Conservation (phyloP, 768 basidiomycete genomes). For the Boletus vermiculosoides region DNA sequence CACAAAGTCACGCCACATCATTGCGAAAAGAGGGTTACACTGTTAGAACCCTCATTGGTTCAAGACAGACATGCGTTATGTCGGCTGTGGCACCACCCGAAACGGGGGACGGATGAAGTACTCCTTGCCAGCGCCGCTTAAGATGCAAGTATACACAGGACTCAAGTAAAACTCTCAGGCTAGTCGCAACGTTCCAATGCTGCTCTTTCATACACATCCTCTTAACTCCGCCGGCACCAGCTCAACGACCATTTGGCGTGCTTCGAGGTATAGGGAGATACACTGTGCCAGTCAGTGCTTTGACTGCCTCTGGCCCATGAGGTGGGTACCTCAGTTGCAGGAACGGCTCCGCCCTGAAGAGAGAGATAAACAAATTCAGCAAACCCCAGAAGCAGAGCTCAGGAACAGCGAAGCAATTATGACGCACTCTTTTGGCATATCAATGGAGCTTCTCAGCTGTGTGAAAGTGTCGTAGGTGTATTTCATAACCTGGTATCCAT, state of each 20-base stretch:
- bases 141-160: not conserved
- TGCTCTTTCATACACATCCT: not conserved
- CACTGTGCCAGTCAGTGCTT: slow-evolving; percentile 8
- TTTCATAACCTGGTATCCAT: slow-evolving; percentile 53
- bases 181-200: not conserved
- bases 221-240: not conserved
- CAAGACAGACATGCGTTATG: not conserved
- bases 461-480: slow-evolving; percentile 57
- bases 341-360: slow-evolving; percentile 22
- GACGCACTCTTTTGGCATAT: slow-evolving; percentile 57
- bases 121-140: not conserved
- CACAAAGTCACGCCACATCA: not conserved
- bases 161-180: not conserved
- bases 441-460: slow-evolving; percentile 46
- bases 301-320: slow-evolving; percentile 16
- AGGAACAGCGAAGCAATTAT: not conserved
- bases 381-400: not conserved
- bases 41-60: too few species aligned
- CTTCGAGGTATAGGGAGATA: slow-evolving; percentile 19
- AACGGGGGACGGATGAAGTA: slow-evolving; percentile 9
- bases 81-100: not conserved
- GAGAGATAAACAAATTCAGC: slow-evolving; percentile 2
- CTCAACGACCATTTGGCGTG: not conserved
- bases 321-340: slow-evolving; percentile 27
- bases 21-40: not conserved